Conservation (phyloP, 2,329 filamentous ascomycete genomes). For the Diaporthe eres region DNA sequence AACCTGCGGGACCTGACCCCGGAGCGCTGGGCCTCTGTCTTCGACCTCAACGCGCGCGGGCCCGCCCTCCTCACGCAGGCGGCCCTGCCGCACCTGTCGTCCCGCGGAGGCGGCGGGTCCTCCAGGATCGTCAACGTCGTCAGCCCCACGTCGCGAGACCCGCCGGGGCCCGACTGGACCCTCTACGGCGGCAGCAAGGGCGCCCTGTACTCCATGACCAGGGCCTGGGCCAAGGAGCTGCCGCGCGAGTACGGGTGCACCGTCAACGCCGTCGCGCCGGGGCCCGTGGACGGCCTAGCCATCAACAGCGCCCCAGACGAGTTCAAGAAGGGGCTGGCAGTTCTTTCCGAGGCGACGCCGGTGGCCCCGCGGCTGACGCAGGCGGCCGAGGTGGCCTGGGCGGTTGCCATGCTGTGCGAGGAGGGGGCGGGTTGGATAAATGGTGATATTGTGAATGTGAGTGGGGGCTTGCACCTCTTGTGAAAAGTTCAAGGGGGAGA, state of each 20-base stretch:
- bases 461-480: neutral
- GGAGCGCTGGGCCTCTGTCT: slow-evolving; percentile 15
- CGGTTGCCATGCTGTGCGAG: slow-evolving; percentile 24
- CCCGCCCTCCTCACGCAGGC: slow-evolving; percentile 26
- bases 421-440: slow-evolving; percentile 24
- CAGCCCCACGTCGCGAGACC: slow-evolving; percentile 37
- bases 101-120: too few relatives aligned
- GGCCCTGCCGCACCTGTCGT: neutral
- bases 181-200: slow-evolving; percentile 41
- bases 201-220: slow-evolving; percentile 38
- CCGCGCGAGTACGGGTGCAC: slow-evolving; percentile 33
- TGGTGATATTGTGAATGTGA: slow-evolving; percentile 12
- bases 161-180: slow-evolving; percentile 32
- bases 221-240: slow-evolving; percentile 46
- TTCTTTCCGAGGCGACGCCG: neutral
- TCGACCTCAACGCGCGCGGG: slow-evolving; percentile 33
- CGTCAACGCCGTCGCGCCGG: slow-evolving; percentile 22
- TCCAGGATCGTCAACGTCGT: slow-evolving; percentile 41
- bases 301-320: neutral
- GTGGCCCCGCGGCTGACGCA: neutral
- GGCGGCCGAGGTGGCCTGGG: slow-evolving; percentile 21
- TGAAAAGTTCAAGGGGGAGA: neutral
- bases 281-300: neutral
- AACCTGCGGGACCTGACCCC: slow-evolving; percentile 5
- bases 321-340: neutral